Base-by-base conservation (phyloP, 1,284 basidiomycete species). In the Irpex sp. region DNA sequence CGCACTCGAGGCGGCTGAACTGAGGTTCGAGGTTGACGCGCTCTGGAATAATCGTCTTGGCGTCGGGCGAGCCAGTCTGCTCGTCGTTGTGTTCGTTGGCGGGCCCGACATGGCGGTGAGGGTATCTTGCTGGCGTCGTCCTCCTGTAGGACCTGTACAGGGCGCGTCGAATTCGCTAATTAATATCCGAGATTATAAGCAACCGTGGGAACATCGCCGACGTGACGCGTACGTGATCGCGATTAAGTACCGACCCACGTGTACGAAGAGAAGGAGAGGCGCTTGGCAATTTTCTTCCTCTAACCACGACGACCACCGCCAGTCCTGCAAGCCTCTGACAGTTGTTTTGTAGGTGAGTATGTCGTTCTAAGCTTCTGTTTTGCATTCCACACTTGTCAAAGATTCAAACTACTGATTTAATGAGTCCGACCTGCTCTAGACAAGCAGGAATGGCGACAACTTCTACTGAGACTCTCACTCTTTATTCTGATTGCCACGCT, bases 41-140 rank as follows among this genome's bases (percentile, higher is more conserved):
- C 68, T 67, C 17, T 84, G 83, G 34, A 81, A 72, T 1, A 81
- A 79, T 19, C 85, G 80, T 68, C 81, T 85, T 15, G 80, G 78
- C n/a, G 67, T 66, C 11, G 73, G 70, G 19, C 73, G 68, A 38
- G 64, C 66, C 51, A 75, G 67, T 57, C 66, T 73, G 68, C 71
- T 71, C 9, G 69, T 57, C 51, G 67, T 65, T 36, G 15, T 1
- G 9, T 62, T 62, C 51, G 65, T 66, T 21, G 65, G 62, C n/a
- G 65, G 65, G 11, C 65, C 64, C 3, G 65, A 68, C 65, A 66
- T 68, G 37, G 19, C 57, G 17, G 26, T 17, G 31, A 19, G 38
- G 56, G 54, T 57, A 62, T 59, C 52, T 36, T 21, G 21, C 13
- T 26, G 58, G 47, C 19, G 57, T 13, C 38, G 38, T 19, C 34